Percentiles rank a stretch among this genome's conserved stretches.
Conservation (phyloP, 192 early-diverging fungal genomes). For the Umbelopsis isabellina region DNA sequence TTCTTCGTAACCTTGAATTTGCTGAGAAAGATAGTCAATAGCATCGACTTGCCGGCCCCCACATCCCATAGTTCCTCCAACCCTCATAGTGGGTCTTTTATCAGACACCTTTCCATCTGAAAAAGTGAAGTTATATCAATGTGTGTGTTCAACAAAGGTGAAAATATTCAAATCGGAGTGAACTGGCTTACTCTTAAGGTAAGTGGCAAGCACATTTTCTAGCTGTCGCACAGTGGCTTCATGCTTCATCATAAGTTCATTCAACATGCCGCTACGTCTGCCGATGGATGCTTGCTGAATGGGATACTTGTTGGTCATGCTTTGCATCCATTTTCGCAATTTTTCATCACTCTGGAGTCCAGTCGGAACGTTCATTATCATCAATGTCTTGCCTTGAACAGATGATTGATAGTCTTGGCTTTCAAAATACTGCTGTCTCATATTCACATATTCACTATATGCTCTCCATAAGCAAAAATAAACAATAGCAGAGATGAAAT, state of each 20-base stretch:
- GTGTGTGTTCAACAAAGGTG: not conserved
- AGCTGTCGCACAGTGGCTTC: constrained; percentile 63
- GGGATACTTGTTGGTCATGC: constrained; percentile 42
- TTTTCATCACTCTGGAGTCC: constrained; percentile 59
- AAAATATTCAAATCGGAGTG: not conserved
- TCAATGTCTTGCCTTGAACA: constrained; percentile 69
- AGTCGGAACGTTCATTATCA: constrained; percentile 64
- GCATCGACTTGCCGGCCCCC: constrained; percentile 62
- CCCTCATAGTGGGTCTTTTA: constrained; percentile 40
- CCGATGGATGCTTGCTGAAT: constrained; percentile 66
- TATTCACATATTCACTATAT: constrained; percentile 54
- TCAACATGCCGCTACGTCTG: constrained; percentile 65
- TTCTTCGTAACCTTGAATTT: constrained; percentile 58
- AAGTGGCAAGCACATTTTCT: constrained; percentile 65
- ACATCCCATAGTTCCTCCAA: constrained; percentile 37
- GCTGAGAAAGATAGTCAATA: constrained; percentile 69
- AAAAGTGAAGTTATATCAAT: not conserved
- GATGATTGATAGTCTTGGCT: constrained; percentile 63
- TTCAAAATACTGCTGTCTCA: constrained; percentile 59
- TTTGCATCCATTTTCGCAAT: constrained; percentile 52
- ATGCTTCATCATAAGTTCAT: constrained; percentile 67
- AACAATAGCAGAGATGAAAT: constrained; percentile 61
- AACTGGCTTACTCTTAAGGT: constrained; percentile 45
- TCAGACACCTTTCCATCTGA: constrained; percentile 32
- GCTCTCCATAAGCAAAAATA: constrained; percentile 54